A percentile compares a stretch with the other conserved stretches of the same genome.
These are phyloP conservation scores for Xerocomellus intermedius DNA, from an alignment of 768 basidiomycete species.

Conservation along the genomic window DNA sequence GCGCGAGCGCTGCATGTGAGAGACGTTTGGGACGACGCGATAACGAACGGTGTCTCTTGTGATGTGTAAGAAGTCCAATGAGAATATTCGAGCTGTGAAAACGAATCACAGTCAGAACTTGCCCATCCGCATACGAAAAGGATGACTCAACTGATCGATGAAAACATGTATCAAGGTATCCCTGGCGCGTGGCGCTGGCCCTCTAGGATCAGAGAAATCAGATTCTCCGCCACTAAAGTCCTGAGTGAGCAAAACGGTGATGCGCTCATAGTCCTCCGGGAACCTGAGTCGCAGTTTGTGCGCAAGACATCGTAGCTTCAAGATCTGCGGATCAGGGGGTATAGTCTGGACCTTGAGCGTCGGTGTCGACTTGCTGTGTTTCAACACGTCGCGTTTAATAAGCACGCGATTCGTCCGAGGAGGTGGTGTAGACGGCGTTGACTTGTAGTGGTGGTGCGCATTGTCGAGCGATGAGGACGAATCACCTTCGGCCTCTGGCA, in stretches of 20 bases:
- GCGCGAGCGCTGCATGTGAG: conserved; percentile 73
- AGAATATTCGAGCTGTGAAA: conserved; percentile 77
- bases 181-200: conserved; percentile 30
- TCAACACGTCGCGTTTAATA: conserved; percentile 28
- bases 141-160: conserved; percentile 42
- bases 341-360: conserved; percentile 39
- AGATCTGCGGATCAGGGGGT: conserved; percentile 46
- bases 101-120: conserved; percentile 8
- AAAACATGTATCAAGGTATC: conserved; percentile 41
- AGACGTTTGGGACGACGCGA: conserved; percentile 49
- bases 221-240: conserved; percentile 36
- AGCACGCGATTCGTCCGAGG: conserved; percentile 23
- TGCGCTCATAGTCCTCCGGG: conserved; percentile 46
- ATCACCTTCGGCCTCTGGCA: conserved; percentile 19
- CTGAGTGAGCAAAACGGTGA: conserved; percentile 33
- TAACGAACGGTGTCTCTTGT: conserved; percentile 50
- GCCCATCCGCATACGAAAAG: background rate
- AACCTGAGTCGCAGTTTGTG: conserved; percentile 56
- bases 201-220: conserved; percentile 35
- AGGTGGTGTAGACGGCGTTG: conserved; percentile 34
- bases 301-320: conserved; percentile 54
- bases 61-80: conserved; percentile 72
- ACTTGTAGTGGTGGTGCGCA: conserved; percentile 20
- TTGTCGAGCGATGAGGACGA: conserved; percentile 32
- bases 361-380: conserved; percentile 49